Base-by-base conservation (phyloP, 176 grass and related monocot species). In the Bothriochloa decipiens region DNA sequence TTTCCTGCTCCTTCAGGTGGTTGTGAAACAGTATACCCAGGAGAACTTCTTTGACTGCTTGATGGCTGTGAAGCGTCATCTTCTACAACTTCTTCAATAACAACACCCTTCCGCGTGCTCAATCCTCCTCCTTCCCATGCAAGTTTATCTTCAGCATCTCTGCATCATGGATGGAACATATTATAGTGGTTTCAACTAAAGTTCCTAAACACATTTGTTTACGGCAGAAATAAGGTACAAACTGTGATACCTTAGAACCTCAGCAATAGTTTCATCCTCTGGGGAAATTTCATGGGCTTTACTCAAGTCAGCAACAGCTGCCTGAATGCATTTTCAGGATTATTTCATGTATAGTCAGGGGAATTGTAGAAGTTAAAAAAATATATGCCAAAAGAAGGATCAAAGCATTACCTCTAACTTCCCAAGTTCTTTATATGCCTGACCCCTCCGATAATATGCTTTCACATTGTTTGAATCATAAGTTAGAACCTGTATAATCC, bases 261-360 rank as follows among this genome's bases (percentile, higher is more conserved):
- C 90, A 81, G 93, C 96, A 86, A 99, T 99, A 74, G 96, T 99
- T 88, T 96, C 96, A 94, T 99, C 96, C 53, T 96, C 90, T 35
- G 93, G 91, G 53, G 78, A 94, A 82, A 91, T 89, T 91, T 90
- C 85, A 88, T 92, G 72, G 39, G 93, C 93, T 72, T 92, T 94
- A 50, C 81, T 91, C 82, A 99, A 94, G 84, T 99, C 93, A 81
- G 80, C 71, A 66, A 92, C 93, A 91, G 96, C 91, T 45, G 89
- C 96, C 96, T 99, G 84, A 72, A 87, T 76, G 41, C 39, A 82
- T 64, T 82, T 84, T 71, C 65, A 86, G 25, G 39, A 80, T 39
- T 23, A 87, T 52, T 76, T 39, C 36, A 6, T 68, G 23, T 86
- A n/a, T 72, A 81, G 60, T 40, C 57, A 8, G 15, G 65, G 55